Conservation (phyloP, 2,329 filamentous ascomycete species). For the Zymoseptoria ardabiliae region DNA sequence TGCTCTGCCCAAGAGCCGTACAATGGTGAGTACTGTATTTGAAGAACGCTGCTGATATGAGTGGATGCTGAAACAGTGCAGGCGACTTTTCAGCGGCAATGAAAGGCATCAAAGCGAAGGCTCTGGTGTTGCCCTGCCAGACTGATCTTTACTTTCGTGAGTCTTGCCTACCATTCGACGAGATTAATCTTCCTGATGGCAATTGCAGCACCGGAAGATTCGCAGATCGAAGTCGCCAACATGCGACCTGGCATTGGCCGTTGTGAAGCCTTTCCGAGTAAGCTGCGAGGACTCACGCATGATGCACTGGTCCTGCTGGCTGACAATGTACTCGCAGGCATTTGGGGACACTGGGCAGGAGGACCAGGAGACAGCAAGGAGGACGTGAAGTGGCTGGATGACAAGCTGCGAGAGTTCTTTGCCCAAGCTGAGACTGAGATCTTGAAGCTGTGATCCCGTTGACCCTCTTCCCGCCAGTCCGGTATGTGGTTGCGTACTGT, state of each 20-base stretch:
- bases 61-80: conserved; percentile 20
- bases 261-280: conserved; percentile 30
- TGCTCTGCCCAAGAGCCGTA: conserved; percentile 62
- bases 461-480: too few relatives aligned
- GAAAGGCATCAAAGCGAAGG: conserved; percentile 63
- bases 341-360: conserved; percentile 24
- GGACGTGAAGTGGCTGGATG: conserved; percentile 66
- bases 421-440: conserved; percentile 6
- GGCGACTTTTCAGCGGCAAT: conserved; percentile 45
- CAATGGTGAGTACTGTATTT: conserved; percentile 33
- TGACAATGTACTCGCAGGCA: conserved; percentile 34
- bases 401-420: conserved; percentile 51
- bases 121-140: conserved; percentile 61
- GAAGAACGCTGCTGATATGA: background rate
- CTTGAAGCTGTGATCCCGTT: background rate
- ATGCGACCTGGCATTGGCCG: conserved; percentile 54
- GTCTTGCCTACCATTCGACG: conserved; percentile 21
- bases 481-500: too few relatives aligned
- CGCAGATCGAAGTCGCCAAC: conserved; percentile 60
- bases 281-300: background rate
- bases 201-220: conserved; percentile 59
- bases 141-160: conserved; percentile 73
- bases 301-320: background rate
- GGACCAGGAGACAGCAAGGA: conserved; percentile 64
- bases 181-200: conserved; percentile 7